phyloP scores from a whole-genome alignment of 2,329 filamentous ascomycete genomes.

The Aspergillus texensis region DNA sequence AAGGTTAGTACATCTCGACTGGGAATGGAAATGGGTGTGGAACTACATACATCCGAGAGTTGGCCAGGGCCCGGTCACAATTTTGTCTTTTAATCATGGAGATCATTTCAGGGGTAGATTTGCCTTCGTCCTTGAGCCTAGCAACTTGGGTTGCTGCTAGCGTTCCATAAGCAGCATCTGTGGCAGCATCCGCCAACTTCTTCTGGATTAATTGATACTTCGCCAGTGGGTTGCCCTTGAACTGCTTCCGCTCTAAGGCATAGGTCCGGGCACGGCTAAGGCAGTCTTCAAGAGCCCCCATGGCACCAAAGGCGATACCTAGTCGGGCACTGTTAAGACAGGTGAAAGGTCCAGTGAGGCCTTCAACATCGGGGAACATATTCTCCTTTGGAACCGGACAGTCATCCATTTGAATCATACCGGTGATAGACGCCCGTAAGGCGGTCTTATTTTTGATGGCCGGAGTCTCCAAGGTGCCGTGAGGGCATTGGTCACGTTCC shows the following conservation, averaged over 20 bases:
- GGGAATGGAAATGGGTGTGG: not conserved
- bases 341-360: conserved; percentile 83
- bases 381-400: conserved; percentile 86
- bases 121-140: conserved; percentile 87
- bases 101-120: conserved; percentile 92
- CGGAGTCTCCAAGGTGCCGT: conserved; percentile 88
- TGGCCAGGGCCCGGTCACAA: conserved; percentile 83
- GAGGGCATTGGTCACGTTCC: conserved; percentile 80
- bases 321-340: conserved; percentile 93
- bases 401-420: conserved; percentile 95
- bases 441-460: conserved; percentile 94
- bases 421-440: conserved; percentile 87
- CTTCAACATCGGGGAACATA: conserved; percentile 91
- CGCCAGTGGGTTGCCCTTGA: conserved; percentile 91
- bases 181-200: conserved; percentile 90
- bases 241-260: conserved; percentile 90
- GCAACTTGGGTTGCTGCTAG: conserved; percentile 89
- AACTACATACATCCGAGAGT: conserved; percentile 66
- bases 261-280: conserved; percentile 80
- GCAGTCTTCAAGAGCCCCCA: conserved; percentile 92
- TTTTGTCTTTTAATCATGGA: conserved; percentile 96
- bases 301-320: conserved; percentile 91
- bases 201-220: conserved; percentile 98
- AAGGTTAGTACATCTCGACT: not conserved
- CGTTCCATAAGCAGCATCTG: conserved; percentile 89